A percentile compares a stretch with the other conserved stretches of the same genome.
phyloP scores from a whole-genome alignment of 2,329 filamentous ascomycete species.

The Fusarium keratoplasticum region DNA sequence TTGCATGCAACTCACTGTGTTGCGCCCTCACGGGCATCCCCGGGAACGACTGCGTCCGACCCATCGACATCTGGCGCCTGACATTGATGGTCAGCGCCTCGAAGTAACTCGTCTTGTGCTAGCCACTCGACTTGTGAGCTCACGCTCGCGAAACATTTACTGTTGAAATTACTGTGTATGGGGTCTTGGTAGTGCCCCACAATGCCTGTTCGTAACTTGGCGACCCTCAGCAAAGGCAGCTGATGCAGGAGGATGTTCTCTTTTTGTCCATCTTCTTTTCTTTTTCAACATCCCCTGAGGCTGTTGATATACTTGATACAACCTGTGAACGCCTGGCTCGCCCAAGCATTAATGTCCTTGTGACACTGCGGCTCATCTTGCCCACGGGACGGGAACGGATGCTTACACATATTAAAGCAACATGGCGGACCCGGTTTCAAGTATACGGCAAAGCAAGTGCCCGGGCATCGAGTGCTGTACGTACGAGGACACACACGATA shows the following conservation, averaged over 20 bases:
- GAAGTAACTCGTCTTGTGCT: not conserved
- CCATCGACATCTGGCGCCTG: too few relatives aligned
- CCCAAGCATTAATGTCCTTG: not conserved
- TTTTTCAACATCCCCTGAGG: not conserved
- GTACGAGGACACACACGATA: not conserved
- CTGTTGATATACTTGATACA: not conserved
- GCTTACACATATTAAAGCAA: not conserved
- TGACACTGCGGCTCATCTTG: not conserved
- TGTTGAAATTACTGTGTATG: not conserved
- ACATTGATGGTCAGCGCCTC: not conserved
- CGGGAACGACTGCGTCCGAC: not conserved
- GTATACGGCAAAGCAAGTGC: not conserved
- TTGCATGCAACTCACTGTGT: not conserved
- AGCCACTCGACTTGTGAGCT: not conserved
- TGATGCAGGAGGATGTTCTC: slow-evolving; percentile 9
- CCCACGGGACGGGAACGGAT: not conserved
- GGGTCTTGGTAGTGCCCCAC: slow-evolving; percentile 25
- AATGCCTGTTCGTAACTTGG: not conserved
- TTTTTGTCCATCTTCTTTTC: not conserved
- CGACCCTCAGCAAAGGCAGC: not conserved
- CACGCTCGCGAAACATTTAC: not conserved
- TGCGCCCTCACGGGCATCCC: not conserved
- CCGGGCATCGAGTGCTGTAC: not conserved
- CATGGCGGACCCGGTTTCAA: not conserved
- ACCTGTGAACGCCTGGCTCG: not conserved